Evolutionary conservation across 2,329 filamentous ascomycete genomes (phyloP).

Genomic region (Xylariaceae sp.): DNA sequence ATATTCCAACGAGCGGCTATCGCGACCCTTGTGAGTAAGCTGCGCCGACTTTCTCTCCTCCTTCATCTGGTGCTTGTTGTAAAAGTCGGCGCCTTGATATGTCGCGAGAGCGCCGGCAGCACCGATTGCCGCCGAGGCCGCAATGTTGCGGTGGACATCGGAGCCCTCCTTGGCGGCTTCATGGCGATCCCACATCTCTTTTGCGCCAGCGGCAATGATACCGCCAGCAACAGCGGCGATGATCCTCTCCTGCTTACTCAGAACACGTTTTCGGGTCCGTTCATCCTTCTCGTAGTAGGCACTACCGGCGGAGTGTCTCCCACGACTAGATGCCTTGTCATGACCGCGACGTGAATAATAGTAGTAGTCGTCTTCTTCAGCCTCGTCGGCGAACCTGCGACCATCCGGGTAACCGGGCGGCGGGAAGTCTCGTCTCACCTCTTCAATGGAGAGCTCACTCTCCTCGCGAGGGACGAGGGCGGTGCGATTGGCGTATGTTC

Average conservation of each 20-base stretch:
- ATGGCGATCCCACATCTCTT: constrained; percentile 60
- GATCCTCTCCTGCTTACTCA: constrained; percentile 61
- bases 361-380: constrained; percentile 56
- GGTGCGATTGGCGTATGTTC: constrained; percentile 37
- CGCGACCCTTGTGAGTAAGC: constrained; percentile 48
- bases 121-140: constrained; percentile 56
- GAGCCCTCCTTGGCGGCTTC: constrained; percentile 48
- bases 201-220: constrained; percentile 58
- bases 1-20: constrained; percentile 48
- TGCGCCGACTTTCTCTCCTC: constrained; percentile 51
- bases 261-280: constrained; percentile 43
- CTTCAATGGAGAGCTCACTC: constrained; percentile 70
- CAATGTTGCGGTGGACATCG: constrained; percentile 51
- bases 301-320: constrained; percentile 44
- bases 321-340: constrained; percentile 24
- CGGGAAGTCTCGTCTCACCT: constrained; percentile 78
- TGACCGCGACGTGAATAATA: constrained; percentile 41
- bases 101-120: constrained; percentile 59
- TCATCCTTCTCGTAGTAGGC: constrained; percentile 55
- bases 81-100: constrained; percentile 58
- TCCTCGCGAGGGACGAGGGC: constrained; percentile 56
- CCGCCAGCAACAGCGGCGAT: constrained; percentile 61
- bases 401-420: constrained; percentile 56
- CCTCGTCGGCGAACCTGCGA: constrained; percentile 59
- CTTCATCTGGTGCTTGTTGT: constrained; percentile 53